Evolutionary conservation across 225 moss, liverwort and hornwort genomes (phyloP).

Genomic region (Marchantia paleacea): DNA sequence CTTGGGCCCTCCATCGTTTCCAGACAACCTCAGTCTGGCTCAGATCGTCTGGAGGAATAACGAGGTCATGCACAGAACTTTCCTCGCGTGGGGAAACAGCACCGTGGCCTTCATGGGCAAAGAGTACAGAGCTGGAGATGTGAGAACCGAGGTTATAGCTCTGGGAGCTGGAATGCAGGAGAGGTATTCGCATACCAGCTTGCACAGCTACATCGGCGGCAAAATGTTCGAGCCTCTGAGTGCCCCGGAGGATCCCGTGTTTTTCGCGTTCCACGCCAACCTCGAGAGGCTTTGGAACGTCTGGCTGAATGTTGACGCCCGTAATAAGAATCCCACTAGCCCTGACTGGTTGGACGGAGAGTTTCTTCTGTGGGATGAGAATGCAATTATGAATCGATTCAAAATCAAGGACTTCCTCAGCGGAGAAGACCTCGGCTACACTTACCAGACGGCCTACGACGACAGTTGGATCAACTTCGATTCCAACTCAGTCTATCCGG

Average conservation of each 20-base stretch:
- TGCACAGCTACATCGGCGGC: background rate
- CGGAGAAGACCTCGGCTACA: too few species aligned
- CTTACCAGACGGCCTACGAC: too few species aligned
- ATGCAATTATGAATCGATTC: too few species aligned
- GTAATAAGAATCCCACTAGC: too few species aligned
- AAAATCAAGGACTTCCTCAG: too few species aligned
- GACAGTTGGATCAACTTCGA: too few species aligned
- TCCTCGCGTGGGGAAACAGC: background rate
- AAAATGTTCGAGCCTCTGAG: background rate
- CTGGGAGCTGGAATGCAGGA: background rate
- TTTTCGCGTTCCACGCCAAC: constrained; percentile 35
- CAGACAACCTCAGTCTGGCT: background rate
- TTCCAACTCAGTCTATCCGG: too few species aligned
- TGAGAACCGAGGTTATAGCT: too few species aligned
- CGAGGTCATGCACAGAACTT: background rate
- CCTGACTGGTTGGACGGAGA: too few species aligned
- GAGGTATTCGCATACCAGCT: background rate
- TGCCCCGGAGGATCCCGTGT: constrained; percentile 31
- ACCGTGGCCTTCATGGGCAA: background rate
- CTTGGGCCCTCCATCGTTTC: background rate
- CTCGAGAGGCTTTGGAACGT: constrained; percentile 40
- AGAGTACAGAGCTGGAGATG: background rate
- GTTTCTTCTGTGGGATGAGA: too few species aligned
- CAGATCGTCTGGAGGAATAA: background rate
- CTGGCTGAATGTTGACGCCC: too few species aligned